Evolutionary conservation across 2,329 filamentous ascomycete species (phyloP).

Genomic region (Fusarium newnesense): DNA sequence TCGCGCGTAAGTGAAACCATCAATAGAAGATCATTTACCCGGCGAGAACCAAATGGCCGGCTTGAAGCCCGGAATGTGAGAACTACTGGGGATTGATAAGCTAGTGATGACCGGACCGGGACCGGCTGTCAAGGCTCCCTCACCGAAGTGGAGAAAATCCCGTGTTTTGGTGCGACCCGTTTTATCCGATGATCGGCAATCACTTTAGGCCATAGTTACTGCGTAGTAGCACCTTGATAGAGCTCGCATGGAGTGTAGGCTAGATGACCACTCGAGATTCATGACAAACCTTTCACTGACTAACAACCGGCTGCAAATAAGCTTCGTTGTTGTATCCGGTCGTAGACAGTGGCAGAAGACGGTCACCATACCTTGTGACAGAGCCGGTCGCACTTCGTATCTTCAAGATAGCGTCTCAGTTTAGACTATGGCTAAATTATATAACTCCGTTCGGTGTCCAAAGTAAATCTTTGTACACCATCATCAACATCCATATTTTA

Average conservation of each 20-base stretch:
- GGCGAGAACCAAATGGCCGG: neutral
- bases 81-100: neutral
- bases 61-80: neutral
- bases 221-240: too few species aligned
- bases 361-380: neutral
- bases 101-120: neutral
- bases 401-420: accelerated
- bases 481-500: too few species aligned
- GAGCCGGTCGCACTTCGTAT: neutral
- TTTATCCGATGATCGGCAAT: neutral
- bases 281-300: neutral
- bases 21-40: neutral
- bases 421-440: too few species aligned
- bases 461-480: accelerated
- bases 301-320: neutral
- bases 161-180: neutral
- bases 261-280: accelerated
- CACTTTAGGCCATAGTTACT: neutral
- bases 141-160: too few species aligned
- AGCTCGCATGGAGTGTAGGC: accelerated
- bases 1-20: neutral
- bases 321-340: neutral
- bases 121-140: too few species aligned
- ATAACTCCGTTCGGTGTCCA: neutral
- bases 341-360: neutral